Base-by-base conservation (phyloP, 1,284 basidiomycete genomes). In the Clitocybe nebularis region DNA sequence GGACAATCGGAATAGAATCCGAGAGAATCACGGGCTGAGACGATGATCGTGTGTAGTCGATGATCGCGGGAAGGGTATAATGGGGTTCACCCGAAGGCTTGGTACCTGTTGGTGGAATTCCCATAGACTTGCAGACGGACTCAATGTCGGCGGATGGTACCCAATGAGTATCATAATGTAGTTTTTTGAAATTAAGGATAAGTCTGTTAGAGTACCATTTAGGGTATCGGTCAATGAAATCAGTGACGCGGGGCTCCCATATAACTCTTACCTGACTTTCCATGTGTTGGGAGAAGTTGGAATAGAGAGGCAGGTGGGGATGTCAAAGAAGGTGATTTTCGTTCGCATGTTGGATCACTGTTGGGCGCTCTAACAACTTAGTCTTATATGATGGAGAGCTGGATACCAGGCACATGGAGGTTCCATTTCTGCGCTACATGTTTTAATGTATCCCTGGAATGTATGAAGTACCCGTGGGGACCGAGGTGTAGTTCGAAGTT, bases 1-100 rank as follows among this genome's bases (percentile, higher is more conserved):
- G 53, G 21, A 59, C 43, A 20, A 60, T 59, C 5, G 51, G 52
- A 11, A 45, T 49, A 7, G 57, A 57, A 41, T 60, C 56, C n/a
- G 58, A 57, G 2, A 59, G 13, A 11, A 41, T 40, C 13, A 51
- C 45, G 8, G 47, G 47, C 3, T 42, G 19, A 8, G 46, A 29
- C 22, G 46, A 39, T 20, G 40, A 36, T 11, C 46, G 26, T 7
- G 52, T 53, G 32, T 48, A 51, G 24, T 59, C 54, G 20, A 57
- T 48, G 46, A 60, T 48, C 1, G 54, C 53, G 13, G 57, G 54
- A 14, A 57, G 45, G 14, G 50, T 54, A 35, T 47, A 57, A 13
- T 50, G 44, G 4, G 49, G 46, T 14, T 44, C 29, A 8, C 52
- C 52, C 13, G 46, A 40, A 13, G 51, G 44, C 21, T 52, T 50